Base-by-base conservation (phyloP, 148 eudicot species). In the Arctostaphylos glauca region DNA sequence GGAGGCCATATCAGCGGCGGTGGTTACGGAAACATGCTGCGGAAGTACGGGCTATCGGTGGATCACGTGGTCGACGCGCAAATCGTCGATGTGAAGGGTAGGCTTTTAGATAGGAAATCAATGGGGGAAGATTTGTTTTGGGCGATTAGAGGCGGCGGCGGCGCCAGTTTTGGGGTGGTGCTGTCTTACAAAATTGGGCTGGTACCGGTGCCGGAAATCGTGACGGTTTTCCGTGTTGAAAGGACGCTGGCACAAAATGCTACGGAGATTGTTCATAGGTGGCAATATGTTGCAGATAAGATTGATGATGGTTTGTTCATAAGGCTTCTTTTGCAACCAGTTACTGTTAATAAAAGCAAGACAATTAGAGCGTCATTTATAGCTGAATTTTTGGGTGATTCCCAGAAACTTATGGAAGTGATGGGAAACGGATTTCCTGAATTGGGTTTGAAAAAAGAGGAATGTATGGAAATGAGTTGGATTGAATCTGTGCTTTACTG, bases 1-100 rank as follows among this genome's bases (percentile, higher is more conserved):
- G 91, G 91, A 18, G 91, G 91, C 16, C 91, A 89, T 74, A 9
- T 89, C n/a, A 74, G 83, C 21, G 91, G 91, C 41, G 91, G 84
- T 1, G 91, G 89, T 0, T 89, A 86, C 44, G 91, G 91, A 4
- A 86, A 82, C 86, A 23, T 89, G 87, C 78, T 86, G 84, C 56
- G 91, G 8, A 86, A 86, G 77, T 82, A 86, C 74, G 91, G 91
- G 5, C 77, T 89, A 2, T 5, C 89, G 5, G 86, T 83, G 12
- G 91, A 89, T 56, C 77, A 89, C 80, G 77, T 89, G 5, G 14
- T 73, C 7, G 90, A 88, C 47, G 76, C 82, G 48, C 41, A 50
- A 9, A 50, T 80, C 3, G 75, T 80, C 5, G 62, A 80, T 41
- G 82, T 52, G 23, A 52, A 80, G 7, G 82, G 82, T 1, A 53